Evolutionary conservation across 2,329 filamentous ascomycete species (phyloP).

Genomic region (Geoglossum cookeanum): DNA sequence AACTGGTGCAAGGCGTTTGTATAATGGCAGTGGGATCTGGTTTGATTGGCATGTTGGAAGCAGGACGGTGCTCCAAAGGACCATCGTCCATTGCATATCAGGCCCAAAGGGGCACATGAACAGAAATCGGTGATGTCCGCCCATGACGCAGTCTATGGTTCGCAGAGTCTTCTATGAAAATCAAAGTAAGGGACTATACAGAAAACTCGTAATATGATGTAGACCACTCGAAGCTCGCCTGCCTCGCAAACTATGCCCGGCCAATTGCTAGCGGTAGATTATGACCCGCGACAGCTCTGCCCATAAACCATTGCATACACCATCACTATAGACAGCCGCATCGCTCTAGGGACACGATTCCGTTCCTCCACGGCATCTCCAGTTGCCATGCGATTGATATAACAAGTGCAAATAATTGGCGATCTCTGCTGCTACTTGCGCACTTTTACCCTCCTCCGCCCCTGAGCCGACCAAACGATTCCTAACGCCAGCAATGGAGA

Average conservation of each 20-base stretch:
- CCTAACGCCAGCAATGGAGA: constrained; percentile 25
- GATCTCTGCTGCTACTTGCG: background rate
- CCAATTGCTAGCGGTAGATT: too few relatives aligned
- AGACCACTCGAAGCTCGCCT: too few relatives aligned
- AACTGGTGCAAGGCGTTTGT: background rate
- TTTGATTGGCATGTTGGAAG: background rate
- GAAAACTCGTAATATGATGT: too few relatives aligned
- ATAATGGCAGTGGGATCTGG: background rate
- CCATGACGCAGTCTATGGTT: background rate
- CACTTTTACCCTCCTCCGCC: background rate
- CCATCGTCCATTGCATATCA: background rate
- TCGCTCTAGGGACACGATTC: background rate
- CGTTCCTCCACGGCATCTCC: background rate
- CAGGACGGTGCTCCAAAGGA: background rate
- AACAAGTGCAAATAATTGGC: background rate
- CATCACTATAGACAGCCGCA: background rate
- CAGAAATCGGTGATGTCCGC: background rate
- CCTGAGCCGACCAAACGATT: background rate
- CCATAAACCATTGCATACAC: background rate
- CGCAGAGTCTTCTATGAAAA: background rate
- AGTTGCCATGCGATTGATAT: background rate
- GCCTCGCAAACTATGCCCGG: too few relatives aligned
- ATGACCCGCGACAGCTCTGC: too few relatives aligned
- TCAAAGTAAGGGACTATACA: too few relatives aligned
- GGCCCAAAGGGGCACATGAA: background rate